A percentile compares a stretch with the other conserved stretches of the same genome.
Evolutionary conservation across 257 asterid genomes (phyloP).

Genomic region (Primulina huaijiensis): DNA sequence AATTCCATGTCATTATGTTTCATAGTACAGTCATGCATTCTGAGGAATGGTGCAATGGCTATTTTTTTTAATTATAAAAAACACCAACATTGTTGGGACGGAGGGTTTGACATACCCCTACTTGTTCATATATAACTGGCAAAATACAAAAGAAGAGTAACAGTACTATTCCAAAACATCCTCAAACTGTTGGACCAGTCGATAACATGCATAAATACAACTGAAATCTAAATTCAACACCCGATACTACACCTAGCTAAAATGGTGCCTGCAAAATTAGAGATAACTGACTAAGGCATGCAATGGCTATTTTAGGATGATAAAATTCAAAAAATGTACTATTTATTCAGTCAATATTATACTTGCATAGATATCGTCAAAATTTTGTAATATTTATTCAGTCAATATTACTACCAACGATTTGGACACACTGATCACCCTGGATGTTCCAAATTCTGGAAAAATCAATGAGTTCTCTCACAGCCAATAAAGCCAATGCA

Average conservation of each 20-base stretch:
- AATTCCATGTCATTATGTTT: conserved; percentile 8
- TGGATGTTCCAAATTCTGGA: background rate
- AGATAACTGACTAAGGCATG: background rate
- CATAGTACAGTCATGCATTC: conserved; percentile 16
- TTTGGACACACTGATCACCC: background rate
- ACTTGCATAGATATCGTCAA: background rate
- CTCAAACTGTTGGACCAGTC: too few relatives aligned
- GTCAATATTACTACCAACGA: background rate
- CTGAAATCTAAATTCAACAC: conserved; percentile 3
- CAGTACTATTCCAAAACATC: background rate
- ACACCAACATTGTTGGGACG: too few relatives aligned
- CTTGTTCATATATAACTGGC: too few relatives aligned
- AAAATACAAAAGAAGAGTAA: too few relatives aligned
- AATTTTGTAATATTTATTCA: background rate
- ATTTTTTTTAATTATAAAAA: conserved; percentile 1
- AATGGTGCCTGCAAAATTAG: background rate
- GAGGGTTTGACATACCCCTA: too few relatives aligned
- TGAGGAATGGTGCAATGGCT: conserved; percentile 15
- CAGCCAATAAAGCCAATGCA: background rate
- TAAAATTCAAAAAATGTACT: background rate
- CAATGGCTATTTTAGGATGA: conserved; percentile 1
- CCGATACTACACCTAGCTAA: conserved; percentile 2
- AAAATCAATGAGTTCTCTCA: background rate
- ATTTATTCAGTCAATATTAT: background rate
- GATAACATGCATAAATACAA: too few relatives aligned